These are phyloP conservation scores for Pythium chondricola DNA, from an alignment of 352 stramenopile genomes.

Conservation along the genomic window DNA sequence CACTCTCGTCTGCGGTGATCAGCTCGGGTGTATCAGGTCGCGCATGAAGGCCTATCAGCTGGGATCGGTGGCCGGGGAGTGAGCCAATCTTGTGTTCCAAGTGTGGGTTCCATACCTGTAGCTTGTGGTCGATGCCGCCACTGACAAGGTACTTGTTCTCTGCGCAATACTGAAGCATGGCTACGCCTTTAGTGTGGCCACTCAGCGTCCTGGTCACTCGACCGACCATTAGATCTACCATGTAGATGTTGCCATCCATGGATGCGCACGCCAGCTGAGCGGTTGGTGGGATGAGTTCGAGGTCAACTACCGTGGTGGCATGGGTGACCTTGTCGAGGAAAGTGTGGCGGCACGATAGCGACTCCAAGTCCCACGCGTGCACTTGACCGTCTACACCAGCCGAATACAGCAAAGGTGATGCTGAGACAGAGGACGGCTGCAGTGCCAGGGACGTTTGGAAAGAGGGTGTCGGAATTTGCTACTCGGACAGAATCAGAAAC, in stretches of 20 bases:
- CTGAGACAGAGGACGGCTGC: neutral
- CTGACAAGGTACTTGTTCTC: conserved; percentile 52
- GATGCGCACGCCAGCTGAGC: conserved; percentile 28
- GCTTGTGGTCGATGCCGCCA: conserved; percentile 39
- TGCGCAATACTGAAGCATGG: conserved; percentile 35
- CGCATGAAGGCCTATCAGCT: conserved; percentile 49
- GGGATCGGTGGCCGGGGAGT: conserved; percentile 31
- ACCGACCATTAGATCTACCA: conserved; percentile 32
- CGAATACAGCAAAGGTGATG: conserved; percentile 27
- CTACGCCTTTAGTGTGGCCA: conserved; percentile 37
- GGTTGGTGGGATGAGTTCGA: conserved; percentile 31
- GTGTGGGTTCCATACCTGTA: conserved; percentile 61
- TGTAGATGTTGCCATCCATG: conserved; percentile 54
- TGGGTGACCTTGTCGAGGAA: conserved; percentile 25
- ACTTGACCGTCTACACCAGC: conserved; percentile 32
- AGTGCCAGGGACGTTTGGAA: conserved; percentile 32
- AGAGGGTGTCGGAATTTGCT: conserved; percentile 45
- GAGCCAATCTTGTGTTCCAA: conserved; percentile 48
- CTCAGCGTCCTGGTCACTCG: conserved; percentile 24
- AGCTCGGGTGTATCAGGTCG: conserved; percentile 36
- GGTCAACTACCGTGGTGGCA: conserved; percentile 28
- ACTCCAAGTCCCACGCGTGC: conserved; percentile 35
- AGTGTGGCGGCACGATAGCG: conserved; percentile 23
- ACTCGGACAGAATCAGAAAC: neutral
- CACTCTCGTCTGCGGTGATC: conserved; percentile 45